Evolutionary conservation across 768 basidiomycete species (phyloP), one percentile per base, ranked within the genome.

Genomic region (Mycena capillaripes): DNA sequence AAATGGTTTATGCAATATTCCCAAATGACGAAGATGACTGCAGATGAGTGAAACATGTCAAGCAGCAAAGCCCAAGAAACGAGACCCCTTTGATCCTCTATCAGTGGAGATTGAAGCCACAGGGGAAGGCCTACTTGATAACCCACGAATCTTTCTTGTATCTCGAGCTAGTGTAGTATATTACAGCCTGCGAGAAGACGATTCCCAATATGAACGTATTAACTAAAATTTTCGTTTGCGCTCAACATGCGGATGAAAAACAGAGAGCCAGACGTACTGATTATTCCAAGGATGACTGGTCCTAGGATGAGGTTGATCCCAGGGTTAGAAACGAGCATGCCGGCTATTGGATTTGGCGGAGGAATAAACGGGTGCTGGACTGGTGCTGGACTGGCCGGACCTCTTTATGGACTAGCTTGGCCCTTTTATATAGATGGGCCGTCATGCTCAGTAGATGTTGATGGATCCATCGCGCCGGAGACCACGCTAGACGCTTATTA

Each of bases 1-100:
- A 64, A 64, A 38, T 64, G 62, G 19, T 5, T 34, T 30, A 64
- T 64, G 62, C 46, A 50, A 32, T 64, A 64, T 38, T 52, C 62
- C 62, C 62, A 64, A 11, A 64, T 9, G 11, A 64, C 46, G n/a
- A 23, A 64, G 48, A 64, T 64, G 5, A 64, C 25, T 16, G 62
- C 62, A 19, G 32, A 48, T 6, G 62, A 64, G 29, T 64, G 62
- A 38, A 64, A 36, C 21, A 25, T 38, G 62, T 64, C 62, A 14
- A 64, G 62, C 19, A 52, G 16, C 30, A 64, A 30, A 4, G 62
- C 16, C 62, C 62, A 64, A 9, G 62, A 32, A 53, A 64, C 62
- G n/a, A 64, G 62, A 25, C 62, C 29, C 36, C 62, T 64, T 64
- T 25, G 32, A 21, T 53, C n/a, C 50, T 21, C 23, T 29, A 48